These are phyloP conservation scores for Clarireedia monteithiana DNA, from an alignment of 2,329 filamentous ascomycete species.

Conservation along the genomic window DNA sequence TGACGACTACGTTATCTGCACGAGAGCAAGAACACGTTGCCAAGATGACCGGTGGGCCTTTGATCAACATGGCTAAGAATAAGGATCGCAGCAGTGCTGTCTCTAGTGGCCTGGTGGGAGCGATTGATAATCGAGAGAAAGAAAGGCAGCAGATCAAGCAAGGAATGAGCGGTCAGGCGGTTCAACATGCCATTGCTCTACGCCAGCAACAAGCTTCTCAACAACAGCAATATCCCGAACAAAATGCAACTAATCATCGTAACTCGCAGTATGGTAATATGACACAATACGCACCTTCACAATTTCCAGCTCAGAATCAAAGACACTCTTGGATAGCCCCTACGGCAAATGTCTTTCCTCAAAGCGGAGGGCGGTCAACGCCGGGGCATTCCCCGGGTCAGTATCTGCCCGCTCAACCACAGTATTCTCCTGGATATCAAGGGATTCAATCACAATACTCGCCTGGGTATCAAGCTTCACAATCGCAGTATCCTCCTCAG, in stretches of 20 bases:
- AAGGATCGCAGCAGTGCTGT: conserved; percentile 32
- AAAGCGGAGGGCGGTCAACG: conserved; percentile 30
- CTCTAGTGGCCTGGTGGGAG: conserved; percentile 63
- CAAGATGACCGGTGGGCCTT: conserved; percentile 66
- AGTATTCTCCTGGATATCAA: conserved; percentile 3
- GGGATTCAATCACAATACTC: not conserved
- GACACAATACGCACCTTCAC: conserved; percentile 19
- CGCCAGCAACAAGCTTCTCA: conserved; percentile 45
- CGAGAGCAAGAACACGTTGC: conserved; percentile 87
- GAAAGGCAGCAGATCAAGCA: conserved; percentile 67
- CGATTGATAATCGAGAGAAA: conserved; percentile 71
- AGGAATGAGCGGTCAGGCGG: conserved; percentile 60
- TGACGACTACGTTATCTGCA: conserved; percentile 62
- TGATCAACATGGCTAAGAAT: conserved; percentile 52
- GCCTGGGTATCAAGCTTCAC: conserved; percentile 10
- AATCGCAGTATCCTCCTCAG: conserved; percentile 12
- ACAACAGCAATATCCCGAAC: conserved; percentile 22
- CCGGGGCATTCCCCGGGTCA: conserved; percentile 12
- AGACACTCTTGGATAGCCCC: conserved; percentile 28
- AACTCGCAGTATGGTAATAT: conserved; percentile 20
- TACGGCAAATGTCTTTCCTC: conserved; percentile 27
- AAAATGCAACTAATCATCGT: conserved; percentile 14
- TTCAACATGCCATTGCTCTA: conserved; percentile 65
- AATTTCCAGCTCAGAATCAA: conserved; percentile 24
- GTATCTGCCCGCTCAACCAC: not conserved